These are phyloP conservation scores for Aureobasidium melanogenum DNA, from an alignment of 2,329 filamentous ascomycete genomes.

Conservation along the genomic window DNA sequence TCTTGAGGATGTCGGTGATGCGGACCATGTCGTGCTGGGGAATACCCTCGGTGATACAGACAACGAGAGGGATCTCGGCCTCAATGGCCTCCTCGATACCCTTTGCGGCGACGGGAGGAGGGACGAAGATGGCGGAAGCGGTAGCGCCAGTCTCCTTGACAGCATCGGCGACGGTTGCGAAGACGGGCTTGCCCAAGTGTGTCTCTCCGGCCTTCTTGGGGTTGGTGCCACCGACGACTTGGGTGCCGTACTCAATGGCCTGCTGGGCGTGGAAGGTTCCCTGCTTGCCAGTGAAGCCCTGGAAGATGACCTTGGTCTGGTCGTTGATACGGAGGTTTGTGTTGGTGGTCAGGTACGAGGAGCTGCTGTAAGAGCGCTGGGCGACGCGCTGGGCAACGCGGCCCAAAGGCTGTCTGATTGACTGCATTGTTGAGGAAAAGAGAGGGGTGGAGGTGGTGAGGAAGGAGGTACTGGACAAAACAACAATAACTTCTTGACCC, in stretches of 20 bases:
- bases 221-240: conserved; percentile 96
- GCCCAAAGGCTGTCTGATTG: conserved; percentile 58
- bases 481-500: conserved; percentile 3
- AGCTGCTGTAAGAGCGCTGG: conserved; percentile 67
- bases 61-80: conserved; percentile 88
- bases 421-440: conserved; percentile 58
- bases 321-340: conserved; percentile 81
- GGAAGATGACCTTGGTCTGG: conserved; percentile 91
- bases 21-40: conserved; percentile 99
- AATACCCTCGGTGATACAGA: conserved; percentile 97
- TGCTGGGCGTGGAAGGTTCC: conserved; percentile 90
- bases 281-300: conserved; percentile 77
- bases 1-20: conserved; percentile 96
- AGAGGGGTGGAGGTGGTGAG: conserved; percentile 7
- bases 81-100: conserved; percentile 94
- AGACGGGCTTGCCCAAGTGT: conserved; percentile 88
- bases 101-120: conserved; percentile 84
- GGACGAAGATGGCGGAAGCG: conserved; percentile 92
- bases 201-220: conserved; percentile 92
- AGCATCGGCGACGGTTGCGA: conserved; percentile 78
- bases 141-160: conserved; percentile 84
- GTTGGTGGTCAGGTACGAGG: conserved; percentile 35
- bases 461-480: background rate
- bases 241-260: conserved; percentile 97
- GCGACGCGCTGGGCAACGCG: conserved; percentile 53